phyloP scores from a whole-genome alignment of 2,329 filamentous ascomycete species.

The Emericellopsis atlantica region DNA sequence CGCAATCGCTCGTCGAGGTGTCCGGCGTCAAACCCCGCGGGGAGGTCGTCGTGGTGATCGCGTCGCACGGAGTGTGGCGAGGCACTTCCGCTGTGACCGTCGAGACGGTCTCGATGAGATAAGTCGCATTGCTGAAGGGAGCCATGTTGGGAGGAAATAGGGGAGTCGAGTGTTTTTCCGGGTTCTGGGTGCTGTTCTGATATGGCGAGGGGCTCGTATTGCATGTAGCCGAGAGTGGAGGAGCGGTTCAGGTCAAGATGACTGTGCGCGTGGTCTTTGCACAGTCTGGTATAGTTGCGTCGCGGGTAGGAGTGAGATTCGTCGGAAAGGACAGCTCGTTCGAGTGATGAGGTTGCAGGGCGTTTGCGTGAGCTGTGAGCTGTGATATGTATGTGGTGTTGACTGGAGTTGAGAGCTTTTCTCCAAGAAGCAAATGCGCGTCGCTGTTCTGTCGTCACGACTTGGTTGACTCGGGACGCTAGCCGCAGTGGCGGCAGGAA shows the following conservation, averaged over 20 bases:
- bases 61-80: slow-evolving; percentile 16
- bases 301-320: not conserved
- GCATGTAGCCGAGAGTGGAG: slow-evolving; percentile 46
- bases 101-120: slow-evolving; percentile 17
- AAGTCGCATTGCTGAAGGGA: slow-evolving; percentile 26
- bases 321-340: not conserved
- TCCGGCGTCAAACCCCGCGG: slow-evolving; percentile 23
- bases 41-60: slow-evolving; percentile 12
- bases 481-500: no score
- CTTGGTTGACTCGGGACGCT: no score
- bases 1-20: slow-evolving; percentile 36
- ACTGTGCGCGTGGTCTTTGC: slow-evolving; percentile 39
- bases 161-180: slow-evolving; percentile 18
- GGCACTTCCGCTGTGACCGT: slow-evolving; percentile 18
- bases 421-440: no score
- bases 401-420: no score
- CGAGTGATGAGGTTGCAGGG: not conserved
- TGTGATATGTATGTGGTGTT: no score
- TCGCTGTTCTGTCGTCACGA: no score
- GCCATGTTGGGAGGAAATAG: slow-evolving; percentile 43
- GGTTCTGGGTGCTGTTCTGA: slow-evolving; percentile 26
- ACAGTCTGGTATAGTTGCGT: slow-evolving; percentile 28
- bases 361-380: no score
- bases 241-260: slow-evolving; percentile 15
- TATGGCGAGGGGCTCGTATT: slow-evolving; percentile 40